phyloP scores from a whole-genome alignment of 768 basidiomycete genomes.

The Auricularia cornea region DNA sequence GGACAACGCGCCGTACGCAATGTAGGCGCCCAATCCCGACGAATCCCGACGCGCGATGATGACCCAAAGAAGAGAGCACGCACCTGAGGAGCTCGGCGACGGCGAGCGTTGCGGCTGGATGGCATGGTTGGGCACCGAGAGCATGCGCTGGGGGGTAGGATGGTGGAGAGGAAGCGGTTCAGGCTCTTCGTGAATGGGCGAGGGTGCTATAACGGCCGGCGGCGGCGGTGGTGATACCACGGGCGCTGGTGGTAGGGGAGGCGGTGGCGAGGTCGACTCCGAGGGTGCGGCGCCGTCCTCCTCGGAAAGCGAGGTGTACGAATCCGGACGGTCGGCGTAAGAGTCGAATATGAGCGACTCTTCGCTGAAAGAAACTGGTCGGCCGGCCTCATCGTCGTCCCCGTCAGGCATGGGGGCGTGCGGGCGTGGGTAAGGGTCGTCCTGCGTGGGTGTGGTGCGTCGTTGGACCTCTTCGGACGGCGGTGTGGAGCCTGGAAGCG shows the following conservation, averaged over 20 bases:
- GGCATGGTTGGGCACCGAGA: neutral
- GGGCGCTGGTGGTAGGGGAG: slow-evolving; percentile 3
- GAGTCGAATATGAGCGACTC: slow-evolving; percentile 80
- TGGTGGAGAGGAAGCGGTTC: slow-evolving; percentile 5
- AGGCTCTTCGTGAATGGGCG: neutral
- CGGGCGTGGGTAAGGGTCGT: slow-evolving; percentile 28
- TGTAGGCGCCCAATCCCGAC: no score
- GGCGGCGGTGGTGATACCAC: slow-evolving; percentile 2
- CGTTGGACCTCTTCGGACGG: slow-evolving; percentile 43
- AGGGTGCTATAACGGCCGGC: no score
- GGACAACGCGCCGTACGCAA: no score
- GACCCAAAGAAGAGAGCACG: neutral
- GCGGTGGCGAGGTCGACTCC: neutral
- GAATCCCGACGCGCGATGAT: no score
- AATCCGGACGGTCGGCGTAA: slow-evolving; percentile 40
- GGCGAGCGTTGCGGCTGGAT: slow-evolving; percentile 16
- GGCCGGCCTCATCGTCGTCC: slow-evolving; percentile 38
- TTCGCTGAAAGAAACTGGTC: slow-evolving; percentile 74
- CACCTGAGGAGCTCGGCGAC: neutral
- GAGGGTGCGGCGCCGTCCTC: slow-evolving; percentile 24
- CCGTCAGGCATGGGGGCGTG: slow-evolving; percentile 32
- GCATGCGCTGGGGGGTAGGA: slow-evolving; percentile 10
- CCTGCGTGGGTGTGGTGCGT: slow-evolving; percentile 46
- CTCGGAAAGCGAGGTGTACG: slow-evolving; percentile 7
- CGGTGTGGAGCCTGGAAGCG: slow-evolving; percentile 1